phyloP scores from a whole-genome alignment of 257 asterid species.

The Plantago ovata region DNA sequence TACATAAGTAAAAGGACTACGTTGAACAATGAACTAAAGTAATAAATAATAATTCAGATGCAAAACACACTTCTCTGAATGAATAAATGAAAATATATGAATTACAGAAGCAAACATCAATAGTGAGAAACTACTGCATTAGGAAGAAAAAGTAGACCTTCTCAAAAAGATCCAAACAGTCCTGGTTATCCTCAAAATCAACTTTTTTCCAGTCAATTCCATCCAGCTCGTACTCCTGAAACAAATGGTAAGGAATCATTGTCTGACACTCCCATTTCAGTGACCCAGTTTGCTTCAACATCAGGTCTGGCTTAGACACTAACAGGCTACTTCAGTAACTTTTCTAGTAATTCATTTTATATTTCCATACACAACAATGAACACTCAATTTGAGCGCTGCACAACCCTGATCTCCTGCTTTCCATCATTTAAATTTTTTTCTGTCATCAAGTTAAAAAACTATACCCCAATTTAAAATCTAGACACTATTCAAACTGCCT shows the following conservation, averaged over 20 bases:
- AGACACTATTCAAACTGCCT: too few relatives aligned
- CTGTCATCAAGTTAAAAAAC: too few relatives aligned
- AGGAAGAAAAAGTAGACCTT: constrained; percentile 32
- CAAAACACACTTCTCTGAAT: background rate
- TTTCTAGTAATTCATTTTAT: too few relatives aligned
- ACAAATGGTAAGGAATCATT: background rate
- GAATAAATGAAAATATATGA: background rate
- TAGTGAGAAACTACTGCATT: constrained; percentile 1
- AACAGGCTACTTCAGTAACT: too few relatives aligned
- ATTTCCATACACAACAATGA: too few relatives aligned
- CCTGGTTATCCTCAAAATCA: constrained; percentile 87
- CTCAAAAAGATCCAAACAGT: constrained; percentile 83
- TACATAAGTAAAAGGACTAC: constrained; percentile 3
- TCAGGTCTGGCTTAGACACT: too few relatives aligned
- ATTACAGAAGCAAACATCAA: background rate
- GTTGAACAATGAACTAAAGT: background rate
- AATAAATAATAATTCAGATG: background rate
- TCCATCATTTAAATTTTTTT: too few relatives aligned
- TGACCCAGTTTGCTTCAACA: too few relatives aligned
- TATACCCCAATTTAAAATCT: too few relatives aligned
- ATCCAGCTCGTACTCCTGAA: constrained; percentile 81
- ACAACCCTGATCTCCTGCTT: too few relatives aligned
- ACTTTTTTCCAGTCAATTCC: constrained; percentile 91
- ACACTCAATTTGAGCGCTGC: too few relatives aligned
- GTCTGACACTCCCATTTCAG: too few relatives aligned